Conservation (phyloP, 177 flowering plant genomes). For the Vitis hybrid region DNA sequence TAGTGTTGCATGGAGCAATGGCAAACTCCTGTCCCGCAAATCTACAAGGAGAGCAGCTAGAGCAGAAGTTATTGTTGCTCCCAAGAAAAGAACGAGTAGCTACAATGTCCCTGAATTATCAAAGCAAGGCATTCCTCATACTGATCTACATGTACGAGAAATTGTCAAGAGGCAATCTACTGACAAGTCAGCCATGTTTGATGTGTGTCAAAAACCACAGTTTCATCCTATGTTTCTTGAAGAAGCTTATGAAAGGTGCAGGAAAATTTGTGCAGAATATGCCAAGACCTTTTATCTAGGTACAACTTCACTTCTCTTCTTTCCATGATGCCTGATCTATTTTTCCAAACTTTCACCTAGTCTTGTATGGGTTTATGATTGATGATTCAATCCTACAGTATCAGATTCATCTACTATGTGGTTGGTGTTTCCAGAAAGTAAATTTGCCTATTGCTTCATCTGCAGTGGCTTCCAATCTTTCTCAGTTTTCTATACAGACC, state of each 20-base stretch:
- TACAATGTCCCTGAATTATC: constrained; percentile 13
- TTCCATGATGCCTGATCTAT: too few relatives aligned
- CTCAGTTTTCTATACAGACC: too few relatives aligned
- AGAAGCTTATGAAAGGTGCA: constrained; percentile 57
- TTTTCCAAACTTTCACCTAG: too few relatives aligned
- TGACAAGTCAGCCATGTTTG: constrained; percentile 1
- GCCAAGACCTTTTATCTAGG: constrained; percentile 70
- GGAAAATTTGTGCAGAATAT: constrained; percentile 55
- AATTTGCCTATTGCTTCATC: too few relatives aligned
- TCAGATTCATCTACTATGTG: too few relatives aligned
- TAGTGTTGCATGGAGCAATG: constrained; percentile 4
- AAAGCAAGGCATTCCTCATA: constrained; percentile 22
- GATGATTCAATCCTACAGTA: too few relatives aligned
- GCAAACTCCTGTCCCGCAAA: not conserved
- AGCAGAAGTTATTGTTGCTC: constrained; percentile 9
- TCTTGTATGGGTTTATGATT: too few relatives aligned
- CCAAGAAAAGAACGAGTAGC: not conserved
- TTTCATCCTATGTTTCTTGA: constrained; percentile 41
- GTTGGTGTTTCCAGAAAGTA: too few relatives aligned
- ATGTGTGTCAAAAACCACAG: constrained; percentile 11
- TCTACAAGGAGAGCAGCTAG: not conserved
- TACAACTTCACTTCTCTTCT: constrained; percentile 10
- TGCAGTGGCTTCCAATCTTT: too few relatives aligned
- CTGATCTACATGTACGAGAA: constrained; percentile 25
- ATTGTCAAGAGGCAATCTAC: constrained; percentile 34